Evolutionary conservation across 768 basidiomycete genomes (phyloP), one percentile per base, ranked within the genome.

Genomic region (Flagelloscypha sp.): DNA sequence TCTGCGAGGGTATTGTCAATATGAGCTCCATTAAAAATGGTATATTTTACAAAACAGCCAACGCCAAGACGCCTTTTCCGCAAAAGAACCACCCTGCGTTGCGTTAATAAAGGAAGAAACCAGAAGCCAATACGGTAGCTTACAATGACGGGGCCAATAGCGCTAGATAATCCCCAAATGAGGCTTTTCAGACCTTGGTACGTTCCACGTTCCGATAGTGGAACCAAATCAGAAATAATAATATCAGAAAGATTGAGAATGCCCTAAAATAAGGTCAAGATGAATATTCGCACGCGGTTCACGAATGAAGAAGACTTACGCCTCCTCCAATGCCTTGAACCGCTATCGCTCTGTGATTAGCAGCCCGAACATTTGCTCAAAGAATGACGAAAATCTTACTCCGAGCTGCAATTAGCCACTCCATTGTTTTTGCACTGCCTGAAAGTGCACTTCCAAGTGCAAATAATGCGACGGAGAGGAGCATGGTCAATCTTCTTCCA

Each of bases 141-240:
- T n/a, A n/a, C 59, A 3, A 61, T 42, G 2, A 56, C 39, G n/a
- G 59, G 58, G 9, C 56, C 56, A 5, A 55, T 24, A 17, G 41
- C 46, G 9, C 56, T 60, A n/a, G 55, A 59, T 12, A 59, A 41
- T 24, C 51, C 49, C 56, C 58, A 64, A 13, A 39, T 37, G 16
- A 49, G 36, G n/a, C 54, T 55, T 16, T 59, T 22, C 7, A 64
- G 21, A 16, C 56, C 57, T 2, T 53, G 43, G 23, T 58, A 65
- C 6, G 46, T 21, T 6, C 66, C 67, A 6, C 67, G 59, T 37
- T 66, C 61, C n/a, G 52, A 46, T 7, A 69, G 56, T 9, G 67
- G 55, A 6, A 68, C 59, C 6, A 69, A 47, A 45, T 69, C 67
- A n/a, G 61, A 56, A 2, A 64, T 41, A 31, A 68, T 48, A 39